phyloP scores from a whole-genome alignment of 2,329 filamentous ascomycete genomes.

The Cadophora malorum region DNA sequence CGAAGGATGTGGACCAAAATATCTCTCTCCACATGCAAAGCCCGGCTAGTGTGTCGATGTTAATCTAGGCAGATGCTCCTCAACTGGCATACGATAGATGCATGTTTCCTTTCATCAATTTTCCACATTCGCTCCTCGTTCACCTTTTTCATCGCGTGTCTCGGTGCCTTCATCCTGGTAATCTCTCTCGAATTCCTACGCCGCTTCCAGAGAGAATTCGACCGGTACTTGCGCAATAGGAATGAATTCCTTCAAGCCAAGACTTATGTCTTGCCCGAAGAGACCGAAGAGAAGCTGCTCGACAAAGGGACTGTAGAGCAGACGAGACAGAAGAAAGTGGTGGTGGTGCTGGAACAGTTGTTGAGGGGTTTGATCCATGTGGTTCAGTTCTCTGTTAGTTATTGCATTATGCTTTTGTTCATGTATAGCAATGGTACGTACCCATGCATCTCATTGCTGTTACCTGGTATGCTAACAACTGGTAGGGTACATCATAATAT shows the following conservation, averaged over 20 bases:
- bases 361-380: slow-evolving; percentile 32
- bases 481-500: slow-evolving; percentile 38
- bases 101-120: slow-evolving; percentile 35
- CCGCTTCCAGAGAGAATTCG: slow-evolving; percentile 33
- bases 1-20: neutral
- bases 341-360: slow-evolving; percentile 30
- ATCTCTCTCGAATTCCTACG: slow-evolving; percentile 36
- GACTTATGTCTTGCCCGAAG: slow-evolving; percentile 20
- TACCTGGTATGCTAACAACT: neutral
- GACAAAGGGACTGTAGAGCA: neutral
- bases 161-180: slow-evolving; percentile 36
- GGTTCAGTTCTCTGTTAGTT: slow-evolving; percentile 34
- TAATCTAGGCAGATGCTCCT: slow-evolving; percentile 36
- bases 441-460: neutral
- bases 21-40: neutral
- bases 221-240: slow-evolving; percentile 30
- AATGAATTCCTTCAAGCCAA: slow-evolving; percentile 14
- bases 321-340: neutral
- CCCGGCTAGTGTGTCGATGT: neutral
- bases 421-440: slow-evolving; percentile 39
- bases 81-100: slow-evolving; percentile 39
- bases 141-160: slow-evolving; percentile 36
- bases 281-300: slow-evolving; percentile 35
- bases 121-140: slow-evolving; percentile 35
- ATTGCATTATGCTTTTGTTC: slow-evolving; percentile 33